Percentiles rank a stretch among this genome's conserved stretches.
phyloP scores from a whole-genome alignment of 108 stramenopile species.

The Cyclostephanos tholiformis region DNA sequence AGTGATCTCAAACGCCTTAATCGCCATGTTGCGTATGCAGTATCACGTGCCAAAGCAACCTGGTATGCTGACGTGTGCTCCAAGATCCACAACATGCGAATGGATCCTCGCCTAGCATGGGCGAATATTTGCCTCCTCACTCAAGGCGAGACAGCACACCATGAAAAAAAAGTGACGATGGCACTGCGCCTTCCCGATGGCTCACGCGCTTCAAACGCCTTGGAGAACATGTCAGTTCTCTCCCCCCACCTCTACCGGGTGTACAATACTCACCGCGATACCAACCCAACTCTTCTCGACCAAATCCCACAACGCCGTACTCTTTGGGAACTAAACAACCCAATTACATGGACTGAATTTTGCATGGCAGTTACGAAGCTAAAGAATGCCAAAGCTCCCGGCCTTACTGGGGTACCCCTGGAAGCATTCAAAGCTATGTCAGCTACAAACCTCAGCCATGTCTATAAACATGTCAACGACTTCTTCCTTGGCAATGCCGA shows the following conservation, averaged over 20 bases:
- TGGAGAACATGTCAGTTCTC: neutral
- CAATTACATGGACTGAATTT: neutral
- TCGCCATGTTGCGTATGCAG: too few relatives aligned
- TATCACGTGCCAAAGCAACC: too few relatives aligned
- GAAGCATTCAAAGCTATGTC: slow-evolving; percentile 19
- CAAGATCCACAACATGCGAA: too few relatives aligned
- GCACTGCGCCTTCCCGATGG: neutral
- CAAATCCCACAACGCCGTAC: neutral
- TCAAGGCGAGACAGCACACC: too few relatives aligned
- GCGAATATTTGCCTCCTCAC: too few relatives aligned
- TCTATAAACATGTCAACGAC: neutral
- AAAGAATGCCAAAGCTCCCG: slow-evolving; percentile 15
- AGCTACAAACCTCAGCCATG: neutral
- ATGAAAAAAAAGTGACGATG: too few relatives aligned
- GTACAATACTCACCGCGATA: neutral
- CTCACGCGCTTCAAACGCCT: neutral
- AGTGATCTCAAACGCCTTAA: too few relatives aligned
- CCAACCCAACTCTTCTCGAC: neutral
- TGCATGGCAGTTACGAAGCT: neutral
- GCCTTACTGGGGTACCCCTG: slow-evolving; percentile 9
- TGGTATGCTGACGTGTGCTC: too few relatives aligned
- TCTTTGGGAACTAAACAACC: neutral
- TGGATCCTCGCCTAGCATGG: too few relatives aligned
- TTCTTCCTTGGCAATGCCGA: too few relatives aligned
- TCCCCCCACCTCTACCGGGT: neutral